Base-by-base conservation (phyloP, 371 early-diverging fungal species). In the Basidiobolus heterosporus region DNA sequence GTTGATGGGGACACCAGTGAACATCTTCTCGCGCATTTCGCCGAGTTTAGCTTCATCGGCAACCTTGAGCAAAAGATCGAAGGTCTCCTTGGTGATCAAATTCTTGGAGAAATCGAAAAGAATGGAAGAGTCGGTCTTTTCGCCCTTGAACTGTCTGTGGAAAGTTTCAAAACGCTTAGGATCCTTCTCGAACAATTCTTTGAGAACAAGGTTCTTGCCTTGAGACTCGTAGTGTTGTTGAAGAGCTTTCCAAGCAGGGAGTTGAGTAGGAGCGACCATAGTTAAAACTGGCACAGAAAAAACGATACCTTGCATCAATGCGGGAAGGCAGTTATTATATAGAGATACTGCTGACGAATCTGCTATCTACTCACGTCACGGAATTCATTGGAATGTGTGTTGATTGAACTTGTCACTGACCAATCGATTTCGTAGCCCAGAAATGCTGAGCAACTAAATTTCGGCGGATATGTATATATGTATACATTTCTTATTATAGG, bases 21-120 rank as follows among this genome's bases (percentile, higher is more conserved):
- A 95, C 96, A 98, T 95, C 64, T 78, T 78, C 47, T 78, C 67
- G 49, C 91, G 79, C 77, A 79, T 79, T 43, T 75, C 79, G 57
- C 81, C 82, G 37, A 96, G 82, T 44, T 85, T 73, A 38, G 86
- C 77, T 60, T 91, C 91, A 50, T 73, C 70, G 57, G 82, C 88
- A 49, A 96, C 72, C 18, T 76, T 70, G 15, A 93, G 55, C 51
- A 96, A 73, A 49, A 85, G 64, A 35, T 66, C 51, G 41, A 91
- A 66, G 42, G 87, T 89, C 47, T 83, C 82, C 44, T 85, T 71
- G 44, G 66, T 82, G 44, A 93, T 64, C 48, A 82, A 69, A 72
- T 95, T 91, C 76, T 96, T 96, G 54, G 91, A 91, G 63, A 79
- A 91, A 66, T 96, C 96, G 44, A 92, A 64, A 41, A 95, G 69